Conservation (phyloP, 306 rosid species). For the Acacia crassicarpa region DNA sequence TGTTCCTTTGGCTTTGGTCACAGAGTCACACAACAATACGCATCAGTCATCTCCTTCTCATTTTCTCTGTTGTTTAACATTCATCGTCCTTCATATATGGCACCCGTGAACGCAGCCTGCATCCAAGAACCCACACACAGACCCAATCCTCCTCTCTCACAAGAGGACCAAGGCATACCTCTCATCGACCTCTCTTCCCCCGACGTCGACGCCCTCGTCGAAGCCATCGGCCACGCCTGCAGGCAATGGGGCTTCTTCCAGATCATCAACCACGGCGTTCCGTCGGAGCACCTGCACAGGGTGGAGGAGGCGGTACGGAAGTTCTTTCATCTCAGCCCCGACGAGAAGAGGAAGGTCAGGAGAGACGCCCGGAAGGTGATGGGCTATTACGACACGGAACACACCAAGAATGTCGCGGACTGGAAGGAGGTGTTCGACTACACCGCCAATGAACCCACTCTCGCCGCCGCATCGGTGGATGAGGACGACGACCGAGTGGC, state of each 20-base stretch:
- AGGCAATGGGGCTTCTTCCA: constrained; percentile 46
- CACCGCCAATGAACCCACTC: constrained; percentile 29
- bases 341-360: constrained; percentile 1
- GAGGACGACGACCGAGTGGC: background rate
- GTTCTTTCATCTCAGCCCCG: background rate
- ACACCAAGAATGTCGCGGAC: constrained; percentile 60
- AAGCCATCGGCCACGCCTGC: constrained; percentile 31
- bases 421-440: constrained; percentile 67
- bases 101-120: constrained; percentile 57
- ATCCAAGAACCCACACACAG: constrained; percentile 55
- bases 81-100: constrained; percentile 20
- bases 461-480: constrained; percentile 34
- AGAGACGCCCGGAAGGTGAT: background rate
- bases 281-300: background rate
- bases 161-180: constrained; percentile 47
- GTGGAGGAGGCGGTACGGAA: background rate
- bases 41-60: background rate
- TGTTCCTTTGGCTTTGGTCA: too few relatives aligned
- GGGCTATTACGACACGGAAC: constrained; percentile 53
- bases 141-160: constrained; percentile 37
- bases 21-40: too few relatives aligned
- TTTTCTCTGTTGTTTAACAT: background rate
- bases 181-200: constrained; percentile 55
- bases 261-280: constrained; percentile 3
- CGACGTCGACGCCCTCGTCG: background rate